Percentiles rank a stretch among this genome's conserved stretches.
phyloP scores from a whole-genome alignment of 2,329 filamentous ascomycete species.

The Escovopsis sp. region DNA sequence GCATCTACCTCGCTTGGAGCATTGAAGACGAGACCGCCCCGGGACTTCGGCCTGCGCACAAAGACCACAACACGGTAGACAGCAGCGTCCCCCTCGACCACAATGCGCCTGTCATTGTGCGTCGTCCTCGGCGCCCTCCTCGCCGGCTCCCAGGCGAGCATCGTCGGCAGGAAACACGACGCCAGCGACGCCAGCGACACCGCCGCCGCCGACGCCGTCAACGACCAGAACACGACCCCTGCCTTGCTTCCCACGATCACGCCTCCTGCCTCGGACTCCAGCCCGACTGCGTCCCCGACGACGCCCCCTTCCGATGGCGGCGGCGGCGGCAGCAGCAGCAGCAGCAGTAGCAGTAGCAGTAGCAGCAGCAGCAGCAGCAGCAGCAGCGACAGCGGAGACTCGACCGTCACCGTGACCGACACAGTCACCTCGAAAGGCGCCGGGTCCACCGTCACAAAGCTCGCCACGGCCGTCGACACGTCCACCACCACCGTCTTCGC shows the following conservation, averaged over 20 bases:
- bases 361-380: neutral
- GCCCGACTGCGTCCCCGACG: neutral
- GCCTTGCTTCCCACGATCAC: neutral
- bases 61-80: neutral
- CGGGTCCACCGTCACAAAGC: conserved; percentile 13
- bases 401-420: conserved; percentile 14
- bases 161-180: conserved; percentile 6
- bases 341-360: neutral
- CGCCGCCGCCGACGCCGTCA: neutral
- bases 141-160: conserved; percentile 7
- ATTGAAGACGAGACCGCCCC: too few relatives aligned
- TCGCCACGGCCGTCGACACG: conserved; percentile 11
- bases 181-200: neutral
- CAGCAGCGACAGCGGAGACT: conserved; percentile 9
- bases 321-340: conserved; percentile 7
- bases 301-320: neutral
- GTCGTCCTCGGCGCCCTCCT: conserved; percentile 11
- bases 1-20: too few relatives aligned
- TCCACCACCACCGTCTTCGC: conserved; percentile 15
- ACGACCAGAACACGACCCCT: neutral
- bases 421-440: conserved; percentile 13
- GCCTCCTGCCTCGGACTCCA: neutral
- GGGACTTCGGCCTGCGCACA: too few relatives aligned
- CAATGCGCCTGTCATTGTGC: conserved; percentile 10
- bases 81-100: neutral